Percentiles rank a stretch among this genome's conserved stretches.
These are phyloP conservation scores for Suillus plorans DNA, from an alignment of 768 basidiomycete genomes.

Conservation along the genomic window DNA sequence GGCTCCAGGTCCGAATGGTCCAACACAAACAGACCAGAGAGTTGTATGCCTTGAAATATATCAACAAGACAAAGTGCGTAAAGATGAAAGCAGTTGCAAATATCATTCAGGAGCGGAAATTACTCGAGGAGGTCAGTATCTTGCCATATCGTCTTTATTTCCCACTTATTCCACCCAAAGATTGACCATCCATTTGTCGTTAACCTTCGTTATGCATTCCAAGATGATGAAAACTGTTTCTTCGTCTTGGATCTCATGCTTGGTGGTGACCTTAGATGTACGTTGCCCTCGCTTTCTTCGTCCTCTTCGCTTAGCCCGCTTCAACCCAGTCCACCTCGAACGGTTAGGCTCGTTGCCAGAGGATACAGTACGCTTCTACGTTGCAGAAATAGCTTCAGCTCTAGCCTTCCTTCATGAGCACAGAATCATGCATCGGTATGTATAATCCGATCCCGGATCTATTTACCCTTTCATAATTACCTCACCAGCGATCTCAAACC, in stretches of 20 bases:
- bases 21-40: constrained; percentile 99
- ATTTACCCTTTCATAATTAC: not conserved
- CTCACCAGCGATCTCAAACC: constrained; percentile 85
- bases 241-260: constrained; percentile 98
- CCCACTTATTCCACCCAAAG: constrained; percentile 36
- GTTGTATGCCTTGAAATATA: constrained; percentile 97
- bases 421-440: constrained; percentile 93
- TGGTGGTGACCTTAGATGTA: constrained; percentile 92
- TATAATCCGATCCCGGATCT: not conserved
- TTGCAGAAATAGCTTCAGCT: constrained; percentile 87
- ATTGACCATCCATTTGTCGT: constrained; percentile 96
- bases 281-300: constrained; percentile 28
- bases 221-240: constrained; percentile 98
- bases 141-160: not conserved
- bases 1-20: constrained; percentile 88
- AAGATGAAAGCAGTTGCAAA: constrained; percentile 99
- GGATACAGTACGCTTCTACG: constrained; percentile 80
- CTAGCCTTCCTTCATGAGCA: constrained; percentile 90
- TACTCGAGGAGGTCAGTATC: constrained; percentile 84
- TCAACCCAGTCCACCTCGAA: constrained; percentile 76
- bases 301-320: not conserved
- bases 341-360: constrained; percentile 73
- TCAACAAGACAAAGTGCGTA: constrained; percentile 96
- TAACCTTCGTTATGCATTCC: constrained; percentile 94
- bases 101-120: constrained; percentile 91